These are phyloP conservation scores for Annulohypoxylon stygium DNA, from an alignment of 495 filamentous ascomycete species.

Conservation along the genomic window DNA sequence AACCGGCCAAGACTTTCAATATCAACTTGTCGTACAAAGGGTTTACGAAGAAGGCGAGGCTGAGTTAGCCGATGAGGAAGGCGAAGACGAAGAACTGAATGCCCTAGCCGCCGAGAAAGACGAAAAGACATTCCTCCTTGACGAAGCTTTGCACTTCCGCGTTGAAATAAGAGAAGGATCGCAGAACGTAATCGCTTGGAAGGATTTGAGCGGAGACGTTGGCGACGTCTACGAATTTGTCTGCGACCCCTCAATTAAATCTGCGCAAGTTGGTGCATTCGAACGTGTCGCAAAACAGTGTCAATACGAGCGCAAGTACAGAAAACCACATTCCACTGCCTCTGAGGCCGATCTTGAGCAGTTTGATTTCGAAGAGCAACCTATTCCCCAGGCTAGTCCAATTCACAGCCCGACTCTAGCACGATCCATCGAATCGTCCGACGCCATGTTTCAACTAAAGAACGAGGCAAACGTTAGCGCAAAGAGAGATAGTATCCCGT, in stretches of 20 bases:
- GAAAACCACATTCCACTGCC: conserved; percentile 80
- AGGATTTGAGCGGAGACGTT: conserved; percentile 90
- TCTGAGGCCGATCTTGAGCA: conserved; percentile 83
- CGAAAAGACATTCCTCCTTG: conserved; percentile 96
- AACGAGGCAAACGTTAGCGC: conserved; percentile 51
- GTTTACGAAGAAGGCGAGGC: conserved; percentile 98
- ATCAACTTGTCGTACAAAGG: conserved; percentile 94
- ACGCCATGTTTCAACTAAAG: conserved; percentile 59
- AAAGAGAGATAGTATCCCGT: conserved; percentile 50
- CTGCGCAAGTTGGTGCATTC: conserved; percentile 81
- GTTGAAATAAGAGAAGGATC: conserved; percentile 81
- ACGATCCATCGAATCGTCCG: conserved; percentile 60
- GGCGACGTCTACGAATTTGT: conserved; percentile 98
- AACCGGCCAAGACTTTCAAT: conserved; percentile 94
- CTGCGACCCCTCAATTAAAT: conserved; percentile 79
- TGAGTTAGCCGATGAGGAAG: conserved; percentile 86
- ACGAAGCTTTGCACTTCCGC: conserved; percentile 90
- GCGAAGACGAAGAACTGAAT: conserved; percentile 79
- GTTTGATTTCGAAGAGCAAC: conserved; percentile 84
- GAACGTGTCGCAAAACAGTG: conserved; percentile 88
- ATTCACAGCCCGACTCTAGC: conserved; percentile 72
- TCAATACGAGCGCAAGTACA: conserved; percentile 96
- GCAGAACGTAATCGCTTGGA: conserved; percentile 90
- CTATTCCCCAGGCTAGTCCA: conserved; percentile 86
- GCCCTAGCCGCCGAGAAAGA: conserved; percentile 79